Percentiles rank a stretch among this genome's conserved stretches.
Conservation (phyloP, 495 filamentous ascomycete genomes). For the Xylaria nigripes region DNA sequence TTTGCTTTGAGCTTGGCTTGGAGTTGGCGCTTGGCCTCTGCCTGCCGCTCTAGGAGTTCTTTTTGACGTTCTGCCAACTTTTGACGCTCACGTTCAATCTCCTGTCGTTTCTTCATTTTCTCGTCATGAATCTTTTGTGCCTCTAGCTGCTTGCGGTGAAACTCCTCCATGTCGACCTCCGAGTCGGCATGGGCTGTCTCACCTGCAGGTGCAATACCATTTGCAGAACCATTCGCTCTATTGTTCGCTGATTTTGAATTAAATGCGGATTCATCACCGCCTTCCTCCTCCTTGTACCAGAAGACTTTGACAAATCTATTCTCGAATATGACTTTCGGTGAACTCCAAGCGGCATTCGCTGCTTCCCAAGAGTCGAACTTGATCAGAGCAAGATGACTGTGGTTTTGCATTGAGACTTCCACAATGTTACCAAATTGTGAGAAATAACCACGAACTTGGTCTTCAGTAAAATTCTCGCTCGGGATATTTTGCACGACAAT, state of each 20-base stretch:
- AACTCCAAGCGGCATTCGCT: slow-evolving; percentile 77
- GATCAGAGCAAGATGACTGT: slow-evolving; percentile 72
- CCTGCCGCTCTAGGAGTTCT: slow-evolving; percentile 64
- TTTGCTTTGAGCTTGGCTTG: slow-evolving; percentile 44
- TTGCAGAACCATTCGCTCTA: slow-evolving; percentile 13
- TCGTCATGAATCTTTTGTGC: slow-evolving; percentile 74
- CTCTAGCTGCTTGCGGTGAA: slow-evolving; percentile 66
- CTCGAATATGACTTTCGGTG: slow-evolving; percentile 91
- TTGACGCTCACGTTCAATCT: slow-evolving; percentile 60
- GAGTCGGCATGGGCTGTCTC: slow-evolving; percentile 36
- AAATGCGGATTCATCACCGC: slow-evolving; percentile 15
- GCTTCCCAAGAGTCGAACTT: slow-evolving; percentile 65
- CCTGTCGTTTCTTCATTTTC: slow-evolving; percentile 62
- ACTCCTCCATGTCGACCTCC: slow-evolving; percentile 69
- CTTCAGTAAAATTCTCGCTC: slow-evolving; percentile 71
- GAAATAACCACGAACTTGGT: slow-evolving; percentile 72
- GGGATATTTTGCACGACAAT: slow-evolving; percentile 93
- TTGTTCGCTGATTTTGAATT: slow-evolving; percentile 20
- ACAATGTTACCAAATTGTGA: slow-evolving; percentile 70
- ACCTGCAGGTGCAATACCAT: slow-evolving; percentile 7
- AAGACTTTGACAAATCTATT: slow-evolving; percentile 98
- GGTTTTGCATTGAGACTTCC: slow-evolving; percentile 65
- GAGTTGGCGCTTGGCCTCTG: slow-evolving; percentile 66
- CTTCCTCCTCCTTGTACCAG: slow-evolving; percentile 67
- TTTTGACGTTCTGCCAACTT: slow-evolving; percentile 70